These are phyloP conservation scores for Aspergillus affinis DNA, from an alignment of 495 filamentous ascomycete species.

Conservation along the genomic window DNA sequence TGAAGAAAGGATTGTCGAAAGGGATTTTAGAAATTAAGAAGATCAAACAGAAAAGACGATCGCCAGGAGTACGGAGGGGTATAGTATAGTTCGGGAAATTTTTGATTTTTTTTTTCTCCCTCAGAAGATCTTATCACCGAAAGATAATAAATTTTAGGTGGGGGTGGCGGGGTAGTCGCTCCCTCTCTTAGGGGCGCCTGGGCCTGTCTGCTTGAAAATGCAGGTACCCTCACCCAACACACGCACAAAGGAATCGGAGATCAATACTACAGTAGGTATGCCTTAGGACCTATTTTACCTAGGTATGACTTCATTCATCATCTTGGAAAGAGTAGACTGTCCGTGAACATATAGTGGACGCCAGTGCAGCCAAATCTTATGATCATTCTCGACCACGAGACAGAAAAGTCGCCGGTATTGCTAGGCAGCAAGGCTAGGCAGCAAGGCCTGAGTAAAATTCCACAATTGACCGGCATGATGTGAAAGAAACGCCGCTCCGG, in stretches of 20 bases:
- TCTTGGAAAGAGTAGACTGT: no score
- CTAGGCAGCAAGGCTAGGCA: background rate
- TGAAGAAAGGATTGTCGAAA: background rate
- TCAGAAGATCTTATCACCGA: slow-evolving; percentile 30
- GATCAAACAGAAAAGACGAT: slow-evolving; percentile 9
- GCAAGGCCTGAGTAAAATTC: background rate
- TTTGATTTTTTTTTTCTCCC: background rate
- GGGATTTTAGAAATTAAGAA: slow-evolving; percentile 2
- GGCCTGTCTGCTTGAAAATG: no score
- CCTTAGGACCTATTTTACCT: no score
- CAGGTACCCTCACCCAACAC: no score
- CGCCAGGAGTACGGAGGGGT: slow-evolving; percentile 5
- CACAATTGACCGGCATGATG: background rate
- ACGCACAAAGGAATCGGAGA: no score
- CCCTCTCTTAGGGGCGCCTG: background rate
- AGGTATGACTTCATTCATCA: no score
- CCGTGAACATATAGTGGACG: no score
- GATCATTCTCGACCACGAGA: background rate
- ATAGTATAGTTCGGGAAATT: background rate
- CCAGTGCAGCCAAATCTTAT: no score
- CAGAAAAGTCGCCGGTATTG: no score
- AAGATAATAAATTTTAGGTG: slow-evolving; percentile 36
- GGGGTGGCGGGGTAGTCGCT: slow-evolving; percentile 29
- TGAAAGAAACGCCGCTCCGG: background rate
- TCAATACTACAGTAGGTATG: no score